Evolutionary conservation across 2,329 filamentous ascomycete genomes (phyloP).

Genomic region (Aspergillus puulaauensis): DNA sequence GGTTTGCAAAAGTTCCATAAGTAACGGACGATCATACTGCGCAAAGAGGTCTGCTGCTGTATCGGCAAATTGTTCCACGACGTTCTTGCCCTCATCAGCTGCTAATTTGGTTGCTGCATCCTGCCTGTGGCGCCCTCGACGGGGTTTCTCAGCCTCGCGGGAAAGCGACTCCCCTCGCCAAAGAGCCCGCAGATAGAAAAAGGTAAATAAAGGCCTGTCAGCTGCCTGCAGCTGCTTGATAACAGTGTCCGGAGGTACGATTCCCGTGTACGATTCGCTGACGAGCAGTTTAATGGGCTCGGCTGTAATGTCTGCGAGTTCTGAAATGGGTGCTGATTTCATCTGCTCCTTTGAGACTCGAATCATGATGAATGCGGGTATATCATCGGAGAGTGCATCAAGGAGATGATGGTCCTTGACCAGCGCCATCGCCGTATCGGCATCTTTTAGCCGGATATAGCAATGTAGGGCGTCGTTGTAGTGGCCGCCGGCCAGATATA

Average conservation of each 20-base stretch:
- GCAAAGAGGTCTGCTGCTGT: constrained; percentile 84
- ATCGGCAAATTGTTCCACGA: constrained; percentile 86
- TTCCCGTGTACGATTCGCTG: constrained; percentile 84
- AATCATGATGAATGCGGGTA: constrained; percentile 82
- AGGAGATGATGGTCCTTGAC: constrained; percentile 89
- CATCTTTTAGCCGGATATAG: constrained; percentile 89
- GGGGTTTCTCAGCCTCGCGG: constrained; percentile 33
- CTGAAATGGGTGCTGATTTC: constrained; percentile 62
- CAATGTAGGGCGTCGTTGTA: constrained; percentile 81
- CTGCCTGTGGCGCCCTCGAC: constrained; percentile 35
- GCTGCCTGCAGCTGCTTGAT: constrained; percentile 72
- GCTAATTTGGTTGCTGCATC: constrained; percentile 50
- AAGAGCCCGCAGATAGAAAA: constrained; percentile 84
- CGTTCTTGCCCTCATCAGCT: constrained; percentile 58
- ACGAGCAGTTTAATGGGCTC: constrained; percentile 86
- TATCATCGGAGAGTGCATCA: constrained; percentile 84
- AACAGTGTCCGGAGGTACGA: constrained; percentile 75
- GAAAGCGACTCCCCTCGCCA: constrained; percentile 73
- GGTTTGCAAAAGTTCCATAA: constrained; percentile 84
- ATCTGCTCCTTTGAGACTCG: constrained; percentile 74
- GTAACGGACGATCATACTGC: constrained; percentile 71
- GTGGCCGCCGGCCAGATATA: constrained; percentile 79
- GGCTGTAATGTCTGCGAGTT: constrained; percentile 75
- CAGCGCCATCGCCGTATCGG: constrained; percentile 80
- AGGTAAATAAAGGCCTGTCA: constrained; percentile 72